These are phyloP conservation scores for Magnaporthiopsis rhizophila DNA, from an alignment of 2,329 filamentous ascomycete genomes.

Conservation along the genomic window DNA sequence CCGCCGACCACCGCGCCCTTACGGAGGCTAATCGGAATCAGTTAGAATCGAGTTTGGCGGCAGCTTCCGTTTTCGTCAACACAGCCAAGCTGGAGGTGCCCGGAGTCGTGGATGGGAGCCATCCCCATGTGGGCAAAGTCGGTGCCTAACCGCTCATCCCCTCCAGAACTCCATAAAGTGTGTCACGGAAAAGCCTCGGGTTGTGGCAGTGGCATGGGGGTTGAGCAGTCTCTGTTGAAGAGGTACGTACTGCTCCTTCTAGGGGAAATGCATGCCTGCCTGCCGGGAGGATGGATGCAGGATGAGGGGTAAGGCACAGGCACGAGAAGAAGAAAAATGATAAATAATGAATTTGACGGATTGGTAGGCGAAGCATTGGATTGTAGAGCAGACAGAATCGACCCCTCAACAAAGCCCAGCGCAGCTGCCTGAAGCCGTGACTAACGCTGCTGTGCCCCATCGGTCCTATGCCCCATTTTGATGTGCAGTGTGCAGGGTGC, in stretches of 20 bases:
- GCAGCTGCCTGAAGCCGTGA: background rate
- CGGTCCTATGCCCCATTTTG: background rate
- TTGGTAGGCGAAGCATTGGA: background rate
- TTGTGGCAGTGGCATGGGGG: background rate
- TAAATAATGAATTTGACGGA: background rate
- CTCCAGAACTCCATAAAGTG: background rate
- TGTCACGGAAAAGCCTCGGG: background rate
- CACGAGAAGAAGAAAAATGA: background rate
- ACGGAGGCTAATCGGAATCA: background rate
- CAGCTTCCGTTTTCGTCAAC: background rate
- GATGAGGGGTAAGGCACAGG: background rate
- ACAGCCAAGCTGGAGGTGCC: background rate
- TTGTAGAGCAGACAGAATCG: background rate
- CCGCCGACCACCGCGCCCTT: too few species aligned
- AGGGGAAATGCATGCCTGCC: background rate
- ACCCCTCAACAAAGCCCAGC: background rate
- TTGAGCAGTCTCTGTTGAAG: too few species aligned
- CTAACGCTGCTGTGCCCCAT: background rate
- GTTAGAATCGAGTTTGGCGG: background rate
- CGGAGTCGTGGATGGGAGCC: too few species aligned
- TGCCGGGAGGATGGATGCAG: too few species aligned
- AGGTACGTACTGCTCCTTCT: too few species aligned
- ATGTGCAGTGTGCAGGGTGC: background rate
- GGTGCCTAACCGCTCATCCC: background rate
- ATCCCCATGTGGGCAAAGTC: background rate